phyloP scores from a whole-genome alignment of 139 green algal genomes.

The Volvox reticuliferus region DNA sequence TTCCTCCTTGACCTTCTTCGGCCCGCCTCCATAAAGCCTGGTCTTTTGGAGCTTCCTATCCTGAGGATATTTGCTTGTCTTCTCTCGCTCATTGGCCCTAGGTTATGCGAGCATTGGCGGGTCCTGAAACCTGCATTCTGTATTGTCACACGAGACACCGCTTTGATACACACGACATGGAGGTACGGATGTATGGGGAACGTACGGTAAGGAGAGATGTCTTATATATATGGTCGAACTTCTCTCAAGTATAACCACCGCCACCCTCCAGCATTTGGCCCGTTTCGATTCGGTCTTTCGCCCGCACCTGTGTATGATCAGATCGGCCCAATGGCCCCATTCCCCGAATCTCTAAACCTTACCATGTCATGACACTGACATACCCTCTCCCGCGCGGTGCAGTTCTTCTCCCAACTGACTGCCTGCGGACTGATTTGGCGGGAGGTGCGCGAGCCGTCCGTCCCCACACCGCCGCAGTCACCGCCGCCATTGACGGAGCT shows the following conservation, averaged over 20 bases:
- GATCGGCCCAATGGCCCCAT: neutral
- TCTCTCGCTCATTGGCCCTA: neutral
- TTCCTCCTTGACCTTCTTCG: no score
- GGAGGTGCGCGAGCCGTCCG: conserved; percentile 39
- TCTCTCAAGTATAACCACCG: neutral
- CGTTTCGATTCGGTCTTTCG: neutral
- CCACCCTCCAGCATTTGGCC: neutral
- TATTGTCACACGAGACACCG: conserved; percentile 60
- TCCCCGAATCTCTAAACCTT: neutral
- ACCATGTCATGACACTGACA: no score
- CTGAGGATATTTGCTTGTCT: no score
- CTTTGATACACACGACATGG: conserved; percentile 38
- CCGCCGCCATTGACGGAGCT: conserved; percentile 58
- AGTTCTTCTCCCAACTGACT: conserved; percentile 23
- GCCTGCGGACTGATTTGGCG: neutral
- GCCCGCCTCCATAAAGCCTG: no score
- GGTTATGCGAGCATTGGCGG: conserved; percentile 39
- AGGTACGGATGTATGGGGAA: neutral
- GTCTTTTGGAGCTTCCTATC: no score
- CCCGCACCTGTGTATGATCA: neutral
- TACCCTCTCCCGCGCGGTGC: neutral
- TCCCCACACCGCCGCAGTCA: conserved; percentile 32
- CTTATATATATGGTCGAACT: neutral
- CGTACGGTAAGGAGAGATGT: neutral
- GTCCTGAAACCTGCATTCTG: conserved; percentile 15